Conservation (phyloP, 768 basidiomycete genomes). For the Termitomyces sp. region DNA sequence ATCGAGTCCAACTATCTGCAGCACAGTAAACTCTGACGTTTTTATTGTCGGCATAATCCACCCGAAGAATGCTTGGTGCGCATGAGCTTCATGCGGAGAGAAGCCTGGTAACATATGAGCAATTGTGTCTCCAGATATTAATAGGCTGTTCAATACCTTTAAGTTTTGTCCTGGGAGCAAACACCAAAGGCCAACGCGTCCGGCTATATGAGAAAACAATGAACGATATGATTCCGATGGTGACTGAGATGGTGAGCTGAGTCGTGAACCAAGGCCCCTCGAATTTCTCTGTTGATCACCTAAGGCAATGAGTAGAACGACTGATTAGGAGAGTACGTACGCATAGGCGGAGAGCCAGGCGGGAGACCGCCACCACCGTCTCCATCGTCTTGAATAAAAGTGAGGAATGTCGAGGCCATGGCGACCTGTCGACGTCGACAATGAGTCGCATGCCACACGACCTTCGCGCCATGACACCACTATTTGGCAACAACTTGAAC, state of each 20-base stretch:
- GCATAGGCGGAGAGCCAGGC: constrained; percentile 26
- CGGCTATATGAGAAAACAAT: constrained; percentile 86
- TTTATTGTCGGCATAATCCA: constrained; percentile 94
- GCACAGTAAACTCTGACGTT: constrained; percentile 87
- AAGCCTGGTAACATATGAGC: constrained; percentile 51
- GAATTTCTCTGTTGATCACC: constrained; percentile 55
- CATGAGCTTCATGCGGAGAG: constrained; percentile 91
- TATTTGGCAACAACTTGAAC: neutral
- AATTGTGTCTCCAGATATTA: constrained; percentile 6
- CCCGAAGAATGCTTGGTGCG: constrained; percentile 84
- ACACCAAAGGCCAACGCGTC: constrained; percentile 84
- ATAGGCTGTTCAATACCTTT: constrained; percentile 54
- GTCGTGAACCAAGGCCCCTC: constrained; percentile 96
- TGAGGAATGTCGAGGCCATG: constrained; percentile 16
- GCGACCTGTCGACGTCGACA: neutral
- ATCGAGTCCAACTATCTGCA: constrained; percentile 96
- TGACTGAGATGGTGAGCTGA: constrained; percentile 73
- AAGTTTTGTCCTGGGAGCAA: constrained; percentile 90
- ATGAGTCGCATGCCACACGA: neutral
- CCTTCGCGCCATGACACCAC: neutral
- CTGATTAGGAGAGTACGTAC: constrained; percentile 11
- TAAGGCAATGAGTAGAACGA: neutral
- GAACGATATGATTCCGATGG: constrained; percentile 78
- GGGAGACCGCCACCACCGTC: constrained; percentile 34
- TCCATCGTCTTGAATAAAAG: constrained; percentile 22